A percentile compares a stretch with the other conserved stretches of the same genome.
phyloP scores from a whole-genome alignment of 2,329 filamentous ascomycete genomes.

The Penicillium sp. region DNA sequence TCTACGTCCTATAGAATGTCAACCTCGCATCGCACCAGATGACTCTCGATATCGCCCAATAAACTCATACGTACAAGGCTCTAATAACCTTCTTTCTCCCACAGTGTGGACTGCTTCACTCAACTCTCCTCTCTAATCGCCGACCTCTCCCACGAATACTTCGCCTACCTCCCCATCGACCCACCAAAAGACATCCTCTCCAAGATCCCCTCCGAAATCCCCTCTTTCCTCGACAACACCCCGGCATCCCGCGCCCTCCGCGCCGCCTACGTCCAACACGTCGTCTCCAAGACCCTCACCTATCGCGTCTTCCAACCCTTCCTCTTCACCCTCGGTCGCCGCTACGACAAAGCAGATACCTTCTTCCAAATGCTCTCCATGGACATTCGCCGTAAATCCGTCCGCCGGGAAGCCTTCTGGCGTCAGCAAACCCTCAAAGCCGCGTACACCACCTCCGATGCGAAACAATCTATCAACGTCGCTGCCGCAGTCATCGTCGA shows the following conservation, averaged over 20 bases:
- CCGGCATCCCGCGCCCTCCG: slow-evolving; percentile 56
- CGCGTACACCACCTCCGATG: slow-evolving; percentile 60
- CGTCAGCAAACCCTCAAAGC: slow-evolving; percentile 61
- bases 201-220: slow-evolving; percentile 57
- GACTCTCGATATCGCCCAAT: slow-evolving; percentile 32
- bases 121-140: slow-evolving; percentile 57
- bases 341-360: slow-evolving; percentile 60
- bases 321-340: slow-evolving; percentile 58
- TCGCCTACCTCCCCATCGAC: slow-evolving; percentile 55
- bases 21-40: slow-evolving; percentile 15
- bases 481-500: slow-evolving; percentile 60
- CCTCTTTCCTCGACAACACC: slow-evolving; percentile 59
- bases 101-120: slow-evolving; percentile 56
- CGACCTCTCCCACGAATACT: slow-evolving; percentile 56
- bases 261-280: slow-evolving; percentile 58
- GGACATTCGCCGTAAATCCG: slow-evolving; percentile 60
- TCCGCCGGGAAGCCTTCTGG: slow-evolving; percentile 61
- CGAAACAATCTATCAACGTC: slow-evolving; percentile 60
- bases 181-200: slow-evolving; percentile 55
- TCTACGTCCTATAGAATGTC: slow-evolving; percentile 30
- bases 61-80: slow-evolving; percentile 41
- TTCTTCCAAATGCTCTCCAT: slow-evolving; percentile 59
- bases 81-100: slow-evolving; percentile 45
- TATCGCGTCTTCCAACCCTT: slow-evolving; percentile 62
- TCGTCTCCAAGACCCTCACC: slow-evolving; percentile 60